Evolutionary conservation across 106 monocot species (phyloP), one percentile per base, ranked within the genome.

Genomic region (Hemerocallis citrina): DNA sequence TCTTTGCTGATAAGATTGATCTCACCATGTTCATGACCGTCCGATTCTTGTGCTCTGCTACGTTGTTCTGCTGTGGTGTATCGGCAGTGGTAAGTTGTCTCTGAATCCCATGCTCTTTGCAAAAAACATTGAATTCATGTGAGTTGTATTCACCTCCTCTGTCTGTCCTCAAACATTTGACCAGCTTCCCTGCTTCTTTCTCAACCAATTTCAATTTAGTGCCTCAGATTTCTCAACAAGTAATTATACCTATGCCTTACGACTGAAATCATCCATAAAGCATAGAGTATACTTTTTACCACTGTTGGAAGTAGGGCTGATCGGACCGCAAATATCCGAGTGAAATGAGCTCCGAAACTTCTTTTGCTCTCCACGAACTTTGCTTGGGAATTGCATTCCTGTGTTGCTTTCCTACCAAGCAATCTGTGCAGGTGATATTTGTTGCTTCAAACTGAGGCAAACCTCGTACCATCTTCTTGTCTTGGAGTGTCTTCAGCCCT

Each of bases 221-320:
- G 50, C 48, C 3, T 20, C 1, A 3, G 21, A 65, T 36, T 30
- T 50, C 50, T 65, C 22, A n/a, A 43, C 23, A 4, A 49, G 3
- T 17, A 34, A 22, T 22, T 50, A 65, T 46, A 58, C 44, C 57
- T 20, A 50, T 20, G 19, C 13, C 3, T 50, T 50, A 17, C 19
- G n/a, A 3, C 58, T 69, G 20, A 59, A 69, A 11, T 69, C 47
- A 59, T 69, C 47, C 34, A 59, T 35, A 37, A 69, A 69, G 0
- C 16, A 40, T 8, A 69, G 46, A 16, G 59, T 32, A 36, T 69
- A 47, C 9, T 0, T 34, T 13, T 69, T 69, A 58, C 36, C 48
- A 10, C 46, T 20, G 15, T 8, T 2, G 13, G 40, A 69, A 1
- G 2, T 1, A 21, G 47, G 33, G 0, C 12, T 15, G 68, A 13